Evolutionary conservation across 768 basidiomycete genomes (phyloP).

Genomic region (Agaricus subrufescens): DNA sequence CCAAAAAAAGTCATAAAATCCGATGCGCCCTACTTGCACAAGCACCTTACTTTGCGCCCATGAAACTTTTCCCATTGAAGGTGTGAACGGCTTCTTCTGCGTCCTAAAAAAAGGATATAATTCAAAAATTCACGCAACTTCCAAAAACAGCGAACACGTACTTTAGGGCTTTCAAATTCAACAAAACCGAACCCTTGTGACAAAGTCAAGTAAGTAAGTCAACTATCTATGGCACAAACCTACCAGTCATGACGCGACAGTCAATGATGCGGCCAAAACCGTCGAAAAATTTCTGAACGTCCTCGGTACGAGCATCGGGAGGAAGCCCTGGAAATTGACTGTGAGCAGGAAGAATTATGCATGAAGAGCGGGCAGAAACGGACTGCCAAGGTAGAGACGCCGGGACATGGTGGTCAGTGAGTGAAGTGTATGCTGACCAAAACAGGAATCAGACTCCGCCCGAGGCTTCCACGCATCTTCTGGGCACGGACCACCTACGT

Average conservation of each 20-base stretch:
- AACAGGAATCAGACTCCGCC: constrained; percentile 16
- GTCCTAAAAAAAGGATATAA: constrained; percentile 46
- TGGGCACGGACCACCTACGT: constrained; percentile 36
- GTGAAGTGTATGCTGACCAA: constrained; percentile 33
- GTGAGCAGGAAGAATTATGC: neutral
- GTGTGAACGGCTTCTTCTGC: constrained; percentile 90
- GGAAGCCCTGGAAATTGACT: constrained; percentile 57
- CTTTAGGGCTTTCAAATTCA: constrained; percentile 88
- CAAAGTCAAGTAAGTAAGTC: constrained; percentile 5
- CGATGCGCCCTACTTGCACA: neutral
- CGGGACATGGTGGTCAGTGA: constrained; percentile 62
- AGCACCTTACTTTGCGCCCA: constrained; percentile 71
- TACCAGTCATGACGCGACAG: constrained; percentile 93
- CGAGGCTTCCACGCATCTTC: constrained; percentile 18
- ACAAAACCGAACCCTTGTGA: constrained; percentile 87
- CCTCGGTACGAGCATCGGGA: constrained; percentile 75
- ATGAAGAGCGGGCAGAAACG: constrained; percentile 17
- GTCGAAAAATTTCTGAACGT: constrained; percentile 86
- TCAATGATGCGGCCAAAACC: constrained; percentile 86
- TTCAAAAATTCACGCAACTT: constrained; percentile 7
- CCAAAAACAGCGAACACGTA: constrained; percentile 19
- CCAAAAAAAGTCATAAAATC: neutral
- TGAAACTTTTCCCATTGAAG: constrained; percentile 84
- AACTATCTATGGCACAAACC: constrained; percentile 16
- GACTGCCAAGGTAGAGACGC: constrained; percentile 85